Evolutionary conservation across 768 basidiomycete species (phyloP).

Genomic region (Lentinula raphanica): DNA sequence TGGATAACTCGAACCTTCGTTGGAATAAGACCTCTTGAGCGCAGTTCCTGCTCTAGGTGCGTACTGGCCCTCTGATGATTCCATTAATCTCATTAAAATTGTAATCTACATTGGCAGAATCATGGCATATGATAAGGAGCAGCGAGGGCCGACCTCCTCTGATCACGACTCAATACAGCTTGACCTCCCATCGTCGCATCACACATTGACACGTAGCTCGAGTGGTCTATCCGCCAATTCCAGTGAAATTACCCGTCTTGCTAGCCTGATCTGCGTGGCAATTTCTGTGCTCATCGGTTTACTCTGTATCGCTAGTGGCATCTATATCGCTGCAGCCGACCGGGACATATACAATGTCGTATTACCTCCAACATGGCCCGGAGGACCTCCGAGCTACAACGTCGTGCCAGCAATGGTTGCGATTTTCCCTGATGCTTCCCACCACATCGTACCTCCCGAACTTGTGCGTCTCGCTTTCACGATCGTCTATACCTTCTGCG

Average conservation of each 20-base stretch:
- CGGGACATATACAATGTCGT: slow-evolving; percentile 13
- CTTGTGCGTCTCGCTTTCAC: slow-evolving; percentile 20
- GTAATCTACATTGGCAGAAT: neutral
- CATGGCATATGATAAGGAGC: neutral
- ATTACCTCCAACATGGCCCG: slow-evolving; percentile 1
- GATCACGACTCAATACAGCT: neutral
- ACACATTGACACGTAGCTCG: neutral
- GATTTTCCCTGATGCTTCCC: neutral
- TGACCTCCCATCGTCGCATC: neutral
- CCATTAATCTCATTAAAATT: neutral
- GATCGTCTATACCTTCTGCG: slow-evolving; percentile 21
- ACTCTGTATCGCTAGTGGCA: slow-evolving; percentile 19
- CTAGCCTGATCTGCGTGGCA: slow-evolving; percentile 19
- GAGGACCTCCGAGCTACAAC: slow-evolving; percentile 7
- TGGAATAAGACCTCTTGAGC: neutral
- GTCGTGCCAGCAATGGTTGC: slow-evolving; percentile 6
- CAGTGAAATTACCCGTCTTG: slow-evolving; percentile 18
- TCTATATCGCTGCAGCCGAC: slow-evolving; percentile 6
- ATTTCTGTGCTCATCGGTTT: slow-evolving; percentile 17
- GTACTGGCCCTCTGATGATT: neutral
- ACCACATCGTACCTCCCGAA: slow-evolving; percentile 13
- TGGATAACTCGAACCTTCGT: neutral
- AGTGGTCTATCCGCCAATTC: slow-evolving; percentile 10
- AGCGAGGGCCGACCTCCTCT: neutral
- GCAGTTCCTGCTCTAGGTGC: neutral